These are phyloP conservation scores for Murraya paniculata DNA, from an alignment of 345 rosid genomes.

Conservation along the genomic window DNA sequence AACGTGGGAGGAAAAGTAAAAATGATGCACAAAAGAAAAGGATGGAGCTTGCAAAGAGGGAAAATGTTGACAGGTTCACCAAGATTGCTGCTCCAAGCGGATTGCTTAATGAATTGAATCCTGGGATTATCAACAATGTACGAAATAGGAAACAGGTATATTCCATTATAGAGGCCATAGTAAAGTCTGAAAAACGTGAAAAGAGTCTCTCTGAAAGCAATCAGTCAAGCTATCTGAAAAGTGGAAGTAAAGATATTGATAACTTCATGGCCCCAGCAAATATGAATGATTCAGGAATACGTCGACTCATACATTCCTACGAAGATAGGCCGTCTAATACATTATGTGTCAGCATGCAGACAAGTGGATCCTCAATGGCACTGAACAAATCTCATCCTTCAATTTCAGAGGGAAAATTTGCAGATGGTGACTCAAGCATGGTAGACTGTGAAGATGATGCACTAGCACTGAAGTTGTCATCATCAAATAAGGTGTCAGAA, in stretches of 20 bases:
- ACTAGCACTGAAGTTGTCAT: conserved; percentile 48
- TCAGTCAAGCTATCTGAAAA: conserved; percentile 31
- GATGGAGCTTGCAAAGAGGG: conserved; percentile 71
- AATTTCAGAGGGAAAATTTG: conserved; percentile 21
- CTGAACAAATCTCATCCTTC: conserved; percentile 22
- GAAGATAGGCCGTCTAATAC: conserved; percentile 32
- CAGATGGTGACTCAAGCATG: conserved; percentile 34
- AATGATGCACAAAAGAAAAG: conserved; percentile 51
- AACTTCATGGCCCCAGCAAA: conserved; percentile 23
- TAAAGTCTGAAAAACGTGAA: conserved; percentile 50
- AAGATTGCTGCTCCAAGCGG: conserved; percentile 92
- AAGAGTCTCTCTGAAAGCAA: conserved; percentile 26
- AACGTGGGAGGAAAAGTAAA: conserved; percentile 61
- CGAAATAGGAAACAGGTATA: conserved; percentile 87
- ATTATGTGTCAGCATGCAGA: conserved; percentile 30
- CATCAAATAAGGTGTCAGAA: conserved; percentile 47
- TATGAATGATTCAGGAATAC: conserved; percentile 26
- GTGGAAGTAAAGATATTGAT: conserved; percentile 26
- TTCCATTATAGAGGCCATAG: conserved; percentile 80
- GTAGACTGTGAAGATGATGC: conserved; percentile 42
- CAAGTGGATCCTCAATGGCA: conserved; percentile 20
- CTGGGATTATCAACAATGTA: conserved; percentile 88
- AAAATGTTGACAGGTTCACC: conserved; percentile 73
- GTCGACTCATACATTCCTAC: conserved; percentile 24
- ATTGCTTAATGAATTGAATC: conserved; percentile 78